Evolutionary conservation across 2,329 filamentous ascomycete genomes (phyloP).

Genomic region (Byssoonygena ceratinophila): DNA sequence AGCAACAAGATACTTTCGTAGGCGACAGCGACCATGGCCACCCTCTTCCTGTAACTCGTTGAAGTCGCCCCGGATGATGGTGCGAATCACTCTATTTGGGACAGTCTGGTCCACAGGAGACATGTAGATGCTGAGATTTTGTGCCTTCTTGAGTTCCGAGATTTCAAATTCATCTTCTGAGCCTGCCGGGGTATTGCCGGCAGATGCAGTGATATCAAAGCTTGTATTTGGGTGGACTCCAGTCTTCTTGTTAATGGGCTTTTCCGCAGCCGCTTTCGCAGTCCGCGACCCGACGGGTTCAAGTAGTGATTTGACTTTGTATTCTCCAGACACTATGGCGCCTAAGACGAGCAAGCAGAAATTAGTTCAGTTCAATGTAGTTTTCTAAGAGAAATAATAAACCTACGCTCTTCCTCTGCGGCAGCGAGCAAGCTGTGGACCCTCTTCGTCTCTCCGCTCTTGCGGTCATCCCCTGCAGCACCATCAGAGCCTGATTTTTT

Average conservation of each 20-base stretch:
- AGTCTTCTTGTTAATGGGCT: conserved; percentile 36
- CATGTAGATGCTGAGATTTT: conserved; percentile 69
- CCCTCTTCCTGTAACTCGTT: conserved; percentile 63
- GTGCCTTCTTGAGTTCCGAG: conserved; percentile 75
- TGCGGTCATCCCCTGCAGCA: conserved; percentile 4
- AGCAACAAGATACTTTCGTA: conserved; percentile 88
- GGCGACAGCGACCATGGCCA: conserved; percentile 63
- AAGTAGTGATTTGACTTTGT: conserved; percentile 54
- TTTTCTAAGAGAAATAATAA: background rate
- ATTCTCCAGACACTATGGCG: conserved; percentile 45
- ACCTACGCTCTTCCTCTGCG: conserved; percentile 68
- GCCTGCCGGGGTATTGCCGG: conserved; percentile 52
- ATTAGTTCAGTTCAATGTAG: background rate
- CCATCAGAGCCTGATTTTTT: conserved; percentile 15
- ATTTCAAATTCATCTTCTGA: conserved; percentile 81
- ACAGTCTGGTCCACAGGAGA: conserved; percentile 65
- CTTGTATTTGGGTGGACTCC: conserved; percentile 72
- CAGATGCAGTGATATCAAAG: conserved; percentile 61
- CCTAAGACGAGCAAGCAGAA: conserved; percentile 30
- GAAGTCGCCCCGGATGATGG: conserved; percentile 84
- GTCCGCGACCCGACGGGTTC: conserved; percentile 48
- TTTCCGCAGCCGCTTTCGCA: conserved; percentile 53
- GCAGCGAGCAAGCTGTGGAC: conserved; percentile 58
- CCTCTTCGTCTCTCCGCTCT: conserved; percentile 29
- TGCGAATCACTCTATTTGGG: conserved; percentile 72